Base-by-base conservation (phyloP, 2,329 filamentous ascomycete genomes). In the Calonectria henricotiae region DNA sequence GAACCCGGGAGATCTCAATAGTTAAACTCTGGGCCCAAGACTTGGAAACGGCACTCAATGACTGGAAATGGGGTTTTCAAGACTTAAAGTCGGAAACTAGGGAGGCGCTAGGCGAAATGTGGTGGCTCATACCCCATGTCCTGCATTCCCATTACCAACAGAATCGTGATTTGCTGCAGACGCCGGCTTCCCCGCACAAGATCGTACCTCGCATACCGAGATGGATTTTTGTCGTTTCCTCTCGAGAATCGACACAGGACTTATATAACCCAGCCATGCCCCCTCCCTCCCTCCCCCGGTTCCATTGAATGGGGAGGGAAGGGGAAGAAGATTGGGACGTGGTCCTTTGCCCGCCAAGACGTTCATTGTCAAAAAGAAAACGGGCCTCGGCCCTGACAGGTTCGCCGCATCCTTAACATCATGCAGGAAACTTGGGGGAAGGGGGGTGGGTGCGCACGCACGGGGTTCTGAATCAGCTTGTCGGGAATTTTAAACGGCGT, bases 11-110 rank as follows among this genome's bases (percentile, higher is more conserved):
- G 9, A 43, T 23, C 39, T 17, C 20, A 65, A 65, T 27, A 47
- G 39, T 47, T 58, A 17, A 49, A 51, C 20, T 20, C 30, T 30
- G 43, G 8, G 15, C 15, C 5, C 27, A 58, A 32, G 44, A 37
- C 43, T 39, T 35, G 7, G 51, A 25, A 43, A 44, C 32, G 58
- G 46, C n/a, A 67, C 30, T 20, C 37, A 54, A 55, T 32, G 37
- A 37, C 55, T 55, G 12, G 13, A 49, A 47, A n/a, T 23, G 60
- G 49, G 39, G 47, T 44, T 41, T 32, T 27, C 27, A 67, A 63
- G 58, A 62, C 65, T 46, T 67, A 20, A 55, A 58, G 15, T 44
- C 41, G 49, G 61, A 35, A 17, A 64, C 54, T 51, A 46, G 17
- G 20, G 37, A 27, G 17, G 32, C 60, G 47, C 66, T 64, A 68